Conservation (phyloP, 805 yeast species). For the Candida ovalis region DNA sequence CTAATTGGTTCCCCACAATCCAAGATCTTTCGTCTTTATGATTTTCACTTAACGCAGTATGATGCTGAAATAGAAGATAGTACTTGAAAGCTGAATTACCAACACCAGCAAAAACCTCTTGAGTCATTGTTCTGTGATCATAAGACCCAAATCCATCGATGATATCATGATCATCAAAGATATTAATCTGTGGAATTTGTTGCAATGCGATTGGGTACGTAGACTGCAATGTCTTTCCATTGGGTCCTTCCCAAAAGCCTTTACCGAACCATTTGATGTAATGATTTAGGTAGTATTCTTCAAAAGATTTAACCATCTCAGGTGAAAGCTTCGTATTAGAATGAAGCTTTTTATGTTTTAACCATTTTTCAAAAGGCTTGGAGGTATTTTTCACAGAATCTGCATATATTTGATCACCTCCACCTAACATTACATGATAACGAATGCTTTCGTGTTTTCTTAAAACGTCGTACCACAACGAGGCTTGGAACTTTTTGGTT, state of each 20-base stretch:
- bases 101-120: slow-evolving; percentile 62
- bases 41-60: slow-evolving; percentile 47
- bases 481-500: slow-evolving; percentile 63
- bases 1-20: slow-evolving; percentile 55
- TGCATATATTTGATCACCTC: slow-evolving; percentile 93
- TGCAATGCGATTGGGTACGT: slow-evolving; percentile 74
- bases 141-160: slow-evolving; percentile 97
- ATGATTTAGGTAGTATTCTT: slow-evolving; percentile 63
- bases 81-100: slow-evolving; percentile 81
- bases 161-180: slow-evolving; percentile 93
- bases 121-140: slow-evolving; percentile 66
- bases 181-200: slow-evolving; percentile 79
- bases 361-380: slow-evolving; percentile 58
- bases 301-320: slow-evolving; percentile 51
- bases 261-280: slow-evolving; percentile 87
- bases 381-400: slow-evolving; percentile 70
- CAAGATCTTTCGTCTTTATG: slow-evolving; percentile 48
- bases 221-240: slow-evolving; percentile 62
- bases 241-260: slow-evolving; percentile 76
- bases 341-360: slow-evolving; percentile 45
- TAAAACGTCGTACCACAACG: slow-evolving; percentile 84
- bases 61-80: slow-evolving; percentile 91
- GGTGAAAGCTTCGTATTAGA: slow-evolving; percentile 39
- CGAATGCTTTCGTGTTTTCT: slow-evolving; percentile 54
- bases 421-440: slow-evolving; percentile 95